Evolutionary conservation across 2,329 filamentous ascomycete genomes (phyloP).

Genomic region (Bipolaris sorokiniana): DNA sequence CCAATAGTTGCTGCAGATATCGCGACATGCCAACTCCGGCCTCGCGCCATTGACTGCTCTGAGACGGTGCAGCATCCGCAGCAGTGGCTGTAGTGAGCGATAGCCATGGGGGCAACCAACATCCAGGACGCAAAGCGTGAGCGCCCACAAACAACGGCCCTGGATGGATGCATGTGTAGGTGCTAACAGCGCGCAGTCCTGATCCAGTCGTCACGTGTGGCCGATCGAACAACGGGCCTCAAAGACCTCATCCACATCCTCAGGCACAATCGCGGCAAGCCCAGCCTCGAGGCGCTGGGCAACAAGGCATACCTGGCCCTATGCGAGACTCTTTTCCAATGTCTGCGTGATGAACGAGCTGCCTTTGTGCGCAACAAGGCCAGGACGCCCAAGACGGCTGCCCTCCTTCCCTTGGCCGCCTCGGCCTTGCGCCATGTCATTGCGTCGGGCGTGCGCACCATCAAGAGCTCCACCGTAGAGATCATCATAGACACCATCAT

Average conservation of each 20-base stretch:
- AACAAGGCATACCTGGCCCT: constrained; percentile 83
- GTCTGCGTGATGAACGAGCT: constrained; percentile 70
- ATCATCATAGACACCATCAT: constrained; percentile 82
- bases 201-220: constrained; percentile 38
- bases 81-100: constrained; percentile 7
- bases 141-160: neutral
- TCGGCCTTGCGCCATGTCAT: constrained; percentile 74
- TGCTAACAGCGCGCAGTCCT: constrained; percentile 33
- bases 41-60: constrained; percentile 1
- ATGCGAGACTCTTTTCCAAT: constrained; percentile 79
- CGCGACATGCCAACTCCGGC: neutral
- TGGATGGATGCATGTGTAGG: neutral
- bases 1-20: neutral
- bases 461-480: constrained; percentile 79
- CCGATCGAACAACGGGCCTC: constrained; percentile 59
- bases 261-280: constrained; percentile 57
- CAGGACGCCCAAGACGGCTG: constrained; percentile 38
- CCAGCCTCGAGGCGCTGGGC: constrained; percentile 58
- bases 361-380: constrained; percentile 61
- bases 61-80: constrained; percentile 11
- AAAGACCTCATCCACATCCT: constrained; percentile 63
- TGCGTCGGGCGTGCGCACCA: constrained; percentile 68
- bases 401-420: constrained; percentile 71
- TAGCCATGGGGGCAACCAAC: constrained; percentile 39
- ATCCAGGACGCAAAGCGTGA: constrained; percentile 47